Evolutionary conservation across 192 early-diverging fungal genomes (phyloP).

Genomic region (Jimgerdemannia flammicorona): DNA sequence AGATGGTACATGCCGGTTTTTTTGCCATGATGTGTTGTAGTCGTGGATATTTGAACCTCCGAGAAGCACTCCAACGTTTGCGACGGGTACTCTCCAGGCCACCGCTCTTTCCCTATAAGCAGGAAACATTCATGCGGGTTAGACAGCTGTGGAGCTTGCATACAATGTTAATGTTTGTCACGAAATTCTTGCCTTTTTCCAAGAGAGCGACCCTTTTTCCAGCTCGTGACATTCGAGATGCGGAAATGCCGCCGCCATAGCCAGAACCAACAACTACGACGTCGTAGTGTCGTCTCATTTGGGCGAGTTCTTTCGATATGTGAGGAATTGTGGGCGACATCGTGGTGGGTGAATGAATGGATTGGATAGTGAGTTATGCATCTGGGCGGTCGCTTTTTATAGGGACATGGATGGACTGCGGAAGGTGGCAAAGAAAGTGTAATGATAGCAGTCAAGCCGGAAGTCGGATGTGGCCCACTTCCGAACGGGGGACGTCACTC

Average conservation of each 20-base stretch:
- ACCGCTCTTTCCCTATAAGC: slow-evolving; percentile 32
- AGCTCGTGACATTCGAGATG: slow-evolving; percentile 37
- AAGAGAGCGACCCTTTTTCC: slow-evolving; percentile 38
- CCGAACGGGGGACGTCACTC: too few species aligned
- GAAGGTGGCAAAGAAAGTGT: too few species aligned
- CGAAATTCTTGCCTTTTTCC: slow-evolving; percentile 17
- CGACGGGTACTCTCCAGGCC: slow-evolving; percentile 44
- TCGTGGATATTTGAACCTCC: slow-evolving; percentile 31
- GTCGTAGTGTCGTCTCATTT: slow-evolving; percentile 24
- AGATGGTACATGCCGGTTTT: neutral
- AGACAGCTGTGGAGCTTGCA: neutral
- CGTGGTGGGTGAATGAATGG: too few species aligned
- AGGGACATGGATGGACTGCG: too few species aligned
- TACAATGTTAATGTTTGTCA: too few species aligned
- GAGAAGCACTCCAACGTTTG: slow-evolving; percentile 19
- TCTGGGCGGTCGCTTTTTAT: too few species aligned
- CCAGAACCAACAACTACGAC: slow-evolving; percentile 41
- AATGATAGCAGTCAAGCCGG: too few species aligned
- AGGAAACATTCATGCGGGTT: neutral
- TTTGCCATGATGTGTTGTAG: neutral
- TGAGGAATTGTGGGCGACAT: too few species aligned
- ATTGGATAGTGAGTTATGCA: too few species aligned
- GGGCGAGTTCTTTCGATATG: too few species aligned
- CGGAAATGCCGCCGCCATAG: slow-evolving; percentile 41
- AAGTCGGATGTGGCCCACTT: too few species aligned